Conservation (phyloP, 78 protist species). For the Acrasis kona region DNA sequence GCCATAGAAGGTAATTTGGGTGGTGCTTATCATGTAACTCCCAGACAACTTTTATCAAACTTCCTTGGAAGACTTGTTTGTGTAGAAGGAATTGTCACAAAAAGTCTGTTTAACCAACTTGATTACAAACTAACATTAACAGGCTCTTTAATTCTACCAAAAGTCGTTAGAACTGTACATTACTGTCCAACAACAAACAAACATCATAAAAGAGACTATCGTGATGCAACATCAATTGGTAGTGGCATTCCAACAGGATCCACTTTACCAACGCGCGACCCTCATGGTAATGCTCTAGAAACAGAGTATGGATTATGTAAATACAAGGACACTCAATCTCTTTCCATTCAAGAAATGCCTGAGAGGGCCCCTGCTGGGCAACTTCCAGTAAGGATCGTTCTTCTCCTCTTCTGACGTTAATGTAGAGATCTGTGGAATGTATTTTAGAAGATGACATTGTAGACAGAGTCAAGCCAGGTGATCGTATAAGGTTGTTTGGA, state of each 20-base stretch:
- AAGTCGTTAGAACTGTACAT: conserved; percentile 82
- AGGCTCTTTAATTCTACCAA: conserved; percentile 47
- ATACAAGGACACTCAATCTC: conserved; percentile 79
- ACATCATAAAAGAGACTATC: conserved; percentile 30
- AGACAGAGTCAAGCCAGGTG: conserved; percentile 93
- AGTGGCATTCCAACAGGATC: conserved; percentile 45
- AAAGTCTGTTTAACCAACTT: too few relatives aligned
- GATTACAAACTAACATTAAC: too few relatives aligned
- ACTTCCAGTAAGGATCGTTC: too few relatives aligned
- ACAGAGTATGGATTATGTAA: conserved; percentile 92
- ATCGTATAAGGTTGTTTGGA: conserved; percentile 78
- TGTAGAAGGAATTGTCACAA: conserved; percentile 96
- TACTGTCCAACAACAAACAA: conserved; percentile 68
- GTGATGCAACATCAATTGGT: conserved; percentile 58
- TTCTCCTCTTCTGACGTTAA: conserved; percentile 35
- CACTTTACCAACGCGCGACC: conserved; percentile 70
- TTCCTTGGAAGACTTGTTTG: conserved; percentile 64
- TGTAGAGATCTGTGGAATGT: conserved; percentile 12
- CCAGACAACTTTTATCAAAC: conserved; percentile 74
- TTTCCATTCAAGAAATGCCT: conserved; percentile 93
- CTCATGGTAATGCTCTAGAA: conserved; percentile 70
- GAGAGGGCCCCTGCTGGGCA: conserved; percentile 98
- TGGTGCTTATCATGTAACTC: conserved; percentile 65
- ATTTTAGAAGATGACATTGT: conserved; percentile 80
- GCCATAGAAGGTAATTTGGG: conserved; percentile 91